Evolutionary conservation across 352 stramenopile genomes (phyloP), one percentile per base, ranked within the genome.

Genomic region (Phytopythium chamaehyphon): DNA sequence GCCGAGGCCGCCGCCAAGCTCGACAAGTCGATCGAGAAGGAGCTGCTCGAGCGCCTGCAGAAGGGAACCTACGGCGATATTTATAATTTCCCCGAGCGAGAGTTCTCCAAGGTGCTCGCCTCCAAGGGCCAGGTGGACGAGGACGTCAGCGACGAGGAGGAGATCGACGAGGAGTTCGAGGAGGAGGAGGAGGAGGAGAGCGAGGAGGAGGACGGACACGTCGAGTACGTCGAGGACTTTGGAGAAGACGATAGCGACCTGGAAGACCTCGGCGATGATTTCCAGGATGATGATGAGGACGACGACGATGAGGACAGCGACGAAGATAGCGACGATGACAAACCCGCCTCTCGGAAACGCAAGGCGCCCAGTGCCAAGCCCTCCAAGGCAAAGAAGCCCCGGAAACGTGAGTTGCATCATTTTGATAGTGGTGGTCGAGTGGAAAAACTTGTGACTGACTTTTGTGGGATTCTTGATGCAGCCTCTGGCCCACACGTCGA

Each of bases 61-160:
- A 97, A 98, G 65, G 96, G 96, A 62, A 98, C 95, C 6, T 99
- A 99, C 77, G 96, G 96, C 53, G 96, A 99, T 81, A 99, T 99
- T 76, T 99, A 99, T 83, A 99, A 99, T 74, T 99, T 99, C 76
- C 95, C 96, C 40, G 88, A 98, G 73, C 82, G 72, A 60, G 73
- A 95, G 61, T 96, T 97, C 65, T 78, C 86, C 53, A 92, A 93
- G 38, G 81, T 94, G 47, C 61, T 95, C 28, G 81, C 89, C 40
- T 70, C 82, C 62, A 76, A 84, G 47, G 77, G 80, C 54, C 80
- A 98, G 54, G 90, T 96, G 22, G 93, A 96, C 53, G 88, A 97
- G 46, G 89, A 98, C 64, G 85, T 96, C 59, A 94, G 95, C 44
- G 77, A 88, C 36, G 65, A 83, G 56, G 83, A 93, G 56, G 82